Conservation (phyloP, 768 basidiomycete species). For the Dentipellis sp. region DNA sequence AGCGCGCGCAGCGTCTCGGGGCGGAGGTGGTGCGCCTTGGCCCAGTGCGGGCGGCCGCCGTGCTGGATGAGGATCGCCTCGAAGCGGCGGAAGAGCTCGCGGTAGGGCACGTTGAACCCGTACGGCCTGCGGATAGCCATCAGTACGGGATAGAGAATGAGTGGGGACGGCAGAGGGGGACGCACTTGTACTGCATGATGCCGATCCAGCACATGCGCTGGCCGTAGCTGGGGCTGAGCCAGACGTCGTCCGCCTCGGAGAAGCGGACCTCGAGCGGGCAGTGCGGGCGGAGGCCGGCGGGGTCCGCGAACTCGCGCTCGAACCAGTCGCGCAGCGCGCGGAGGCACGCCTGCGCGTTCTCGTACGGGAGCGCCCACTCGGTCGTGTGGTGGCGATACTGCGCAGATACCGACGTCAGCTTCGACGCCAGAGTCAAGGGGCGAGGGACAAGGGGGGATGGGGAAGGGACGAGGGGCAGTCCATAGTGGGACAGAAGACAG, state of each 20-base stretch:
- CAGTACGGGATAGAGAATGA: slow-evolving; percentile 2
- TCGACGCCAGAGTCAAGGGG: slow-evolving; percentile 5
- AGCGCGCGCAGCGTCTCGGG: slow-evolving; percentile 52
- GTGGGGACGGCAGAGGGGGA: slow-evolving; percentile 11
- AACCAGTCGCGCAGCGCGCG: slow-evolving; percentile 66
- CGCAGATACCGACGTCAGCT: background rate
- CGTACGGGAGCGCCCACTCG: slow-evolving; percentile 87
- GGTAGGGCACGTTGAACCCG: slow-evolving; percentile 75
- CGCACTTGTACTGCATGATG: slow-evolving; percentile 94
- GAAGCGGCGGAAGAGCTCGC: slow-evolving; percentile 64
- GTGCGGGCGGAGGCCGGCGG: slow-evolving; percentile 75
- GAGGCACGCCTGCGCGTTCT: slow-evolving; percentile 57
- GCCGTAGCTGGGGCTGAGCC: slow-evolving; percentile 84
- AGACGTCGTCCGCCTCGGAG: slow-evolving; percentile 83
- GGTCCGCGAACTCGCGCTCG: slow-evolving; percentile 51
- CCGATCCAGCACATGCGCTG: slow-evolving; percentile 88
- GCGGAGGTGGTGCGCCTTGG: slow-evolving; percentile 74
- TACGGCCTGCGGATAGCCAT: slow-evolving; percentile 54
- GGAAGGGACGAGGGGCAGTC: too few relatives aligned
- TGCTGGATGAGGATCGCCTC: slow-evolving; percentile 61
- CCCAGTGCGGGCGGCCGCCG: slow-evolving; percentile 92
- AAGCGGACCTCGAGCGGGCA: slow-evolving; percentile 92
- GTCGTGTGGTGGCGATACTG: slow-evolving; percentile 91
- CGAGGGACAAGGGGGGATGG: background rate
- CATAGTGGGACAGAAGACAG: background rate